Evolutionary conservation across 1,284 basidiomycete genomes (phyloP), one percentile per base, ranked within the genome.

Genomic region (Agroathelia rolfsii): DNA sequence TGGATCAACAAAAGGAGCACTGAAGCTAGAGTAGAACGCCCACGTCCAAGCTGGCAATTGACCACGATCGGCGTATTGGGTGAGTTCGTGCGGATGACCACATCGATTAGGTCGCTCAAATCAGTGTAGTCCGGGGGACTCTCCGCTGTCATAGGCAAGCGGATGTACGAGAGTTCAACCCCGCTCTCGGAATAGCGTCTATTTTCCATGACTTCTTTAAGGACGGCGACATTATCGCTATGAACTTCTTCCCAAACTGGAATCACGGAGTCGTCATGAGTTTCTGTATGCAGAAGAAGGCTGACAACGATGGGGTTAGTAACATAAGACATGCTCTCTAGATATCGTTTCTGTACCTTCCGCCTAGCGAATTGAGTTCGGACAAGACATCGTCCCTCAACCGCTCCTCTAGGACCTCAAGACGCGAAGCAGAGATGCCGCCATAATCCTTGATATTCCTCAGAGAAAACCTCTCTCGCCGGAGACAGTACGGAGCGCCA

Each of bases 211-310:
- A 96, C 74, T 37, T 95, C 89, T 46, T 88, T 84, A 24, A 97
- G 65, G 0, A 90, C 88, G 23, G 77, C 73, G 7, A 98, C 82
- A 44, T 90, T 73, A 5, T 71, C 59, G n/a, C 72, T 57, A 29
- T 73, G 67, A 2, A 87, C 86, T 45, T 90, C 86, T 56, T 97
- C 94, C 95, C 95, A 99, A 2, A 96, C 66, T 0, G 95, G 94
- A 6, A 94, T 76, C 8, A 99, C 85, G 3, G 83, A 72, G 2
- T 94, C 93, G 45, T 93, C 87, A 0, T 75, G 54, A 0, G 81
- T 80, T 59, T 99, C 95, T 1, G 86, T 84, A 48, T 98, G 95
- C 16, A 99, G 66, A 3, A 99, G 63, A 0, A 96, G 58, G 34
- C 85, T 82, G 16, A 23, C 4, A 4, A 24, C 29, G 18, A 13